Percentiles rank a stretch among this genome's conserved stretches.
phyloP scores from a whole-genome alignment of 2,329 filamentous ascomycete genomes.

The Monilinia laxa region DNA sequence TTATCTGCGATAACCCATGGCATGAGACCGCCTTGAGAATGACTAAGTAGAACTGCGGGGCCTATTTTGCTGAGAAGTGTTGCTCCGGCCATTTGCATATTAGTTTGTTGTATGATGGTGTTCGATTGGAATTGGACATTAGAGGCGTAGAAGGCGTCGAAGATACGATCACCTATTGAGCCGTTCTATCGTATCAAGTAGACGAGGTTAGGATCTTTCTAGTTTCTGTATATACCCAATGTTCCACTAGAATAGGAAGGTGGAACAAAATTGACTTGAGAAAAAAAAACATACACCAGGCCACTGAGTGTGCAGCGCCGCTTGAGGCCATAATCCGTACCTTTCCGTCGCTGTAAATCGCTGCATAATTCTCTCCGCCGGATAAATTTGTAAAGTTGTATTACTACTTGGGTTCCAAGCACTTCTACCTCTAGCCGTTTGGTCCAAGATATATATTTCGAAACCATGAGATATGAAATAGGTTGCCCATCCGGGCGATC shows the following conservation, averaged over 20 bases:
- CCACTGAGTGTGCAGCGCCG: slow-evolving; percentile 44
- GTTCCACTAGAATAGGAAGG: neutral
- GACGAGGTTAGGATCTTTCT: neutral
- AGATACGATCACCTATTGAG: slow-evolving; percentile 32
- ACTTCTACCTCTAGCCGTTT: slow-evolving; percentile 26
- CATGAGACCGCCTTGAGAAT: slow-evolving; percentile 49
- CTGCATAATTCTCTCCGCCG: slow-evolving; percentile 33
- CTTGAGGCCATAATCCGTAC: slow-evolving; percentile 39
- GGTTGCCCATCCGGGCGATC: slow-evolving; percentile 48
- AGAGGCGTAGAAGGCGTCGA: slow-evolving; percentile 42
- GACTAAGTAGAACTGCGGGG: slow-evolving; percentile 33
- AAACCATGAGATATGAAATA: slow-evolving; percentile 49
- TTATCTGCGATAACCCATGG: slow-evolving; percentile 47
- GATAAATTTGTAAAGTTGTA: slow-evolving; percentile 21
- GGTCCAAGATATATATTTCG: slow-evolving; percentile 45
- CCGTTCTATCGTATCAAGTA: slow-evolving; percentile 25
- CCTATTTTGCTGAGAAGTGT: slow-evolving; percentile 36
- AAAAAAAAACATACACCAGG: slow-evolving; percentile 37
- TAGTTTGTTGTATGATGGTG: slow-evolving; percentile 41
- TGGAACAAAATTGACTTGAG: neutral
- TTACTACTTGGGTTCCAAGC: slow-evolving; percentile 27
- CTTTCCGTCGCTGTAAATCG: slow-evolving; percentile 36
- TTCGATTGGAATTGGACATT: slow-evolving; percentile 43
- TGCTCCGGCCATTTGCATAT: slow-evolving; percentile 44
- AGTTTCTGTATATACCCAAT: too few species aligned